Base-by-base conservation (phyloP, 2,329 filamentous ascomycete genomes). In the Hypoxylon sp. region DNA sequence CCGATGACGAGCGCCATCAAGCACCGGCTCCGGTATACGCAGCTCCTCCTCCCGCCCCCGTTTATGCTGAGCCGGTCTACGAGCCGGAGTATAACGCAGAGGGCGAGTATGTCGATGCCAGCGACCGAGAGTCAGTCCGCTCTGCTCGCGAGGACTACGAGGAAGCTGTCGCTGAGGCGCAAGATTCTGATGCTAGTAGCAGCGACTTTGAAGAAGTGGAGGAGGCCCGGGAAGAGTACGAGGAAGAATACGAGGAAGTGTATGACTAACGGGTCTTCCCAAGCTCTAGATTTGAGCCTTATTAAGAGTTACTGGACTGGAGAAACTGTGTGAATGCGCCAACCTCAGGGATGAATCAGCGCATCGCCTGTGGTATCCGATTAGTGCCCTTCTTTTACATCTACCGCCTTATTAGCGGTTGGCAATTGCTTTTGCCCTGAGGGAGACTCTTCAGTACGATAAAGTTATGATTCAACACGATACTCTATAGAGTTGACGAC, bases 131-230 rank as follows among this genome's bases (percentile, higher is more conserved):
- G 60, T 77, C 75, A 0, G 77, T 75, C 65, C 77, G 65, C 61
- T 80, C 74, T 70, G 83, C 74, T 64, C 77, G 68, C 61, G 80
- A 78, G 72, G 78, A 76, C 25, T 79, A 79, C 56, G 79, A 81
- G 65, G 81, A 82, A 68, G 80, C 81, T 2, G 74, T 80, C 9
- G 77, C 75, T 41, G 76, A 69, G 1, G 81, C 80, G 6, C 68
- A 71, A 3, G 79, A 81, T 67, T 83, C 81, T 0, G 77, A 78
- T 52, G 81, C 81, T 16, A 85, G 80, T 75, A 87, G 81, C 70
- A 87, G 84, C 65, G 84, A 85, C 63, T 74, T 79, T 3, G 80
- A 88, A 74, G 82, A 82, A 58, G 75, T 86, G 3, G 82, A 86
- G 65, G 83, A 85, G 72, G 83, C 83, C 3, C 80, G 84, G 60